Percentiles rank a stretch among this genome's conserved stretches.
Conservation (phyloP, 164 flowering plant genomes). For the Vitis amurensis region DNA sequence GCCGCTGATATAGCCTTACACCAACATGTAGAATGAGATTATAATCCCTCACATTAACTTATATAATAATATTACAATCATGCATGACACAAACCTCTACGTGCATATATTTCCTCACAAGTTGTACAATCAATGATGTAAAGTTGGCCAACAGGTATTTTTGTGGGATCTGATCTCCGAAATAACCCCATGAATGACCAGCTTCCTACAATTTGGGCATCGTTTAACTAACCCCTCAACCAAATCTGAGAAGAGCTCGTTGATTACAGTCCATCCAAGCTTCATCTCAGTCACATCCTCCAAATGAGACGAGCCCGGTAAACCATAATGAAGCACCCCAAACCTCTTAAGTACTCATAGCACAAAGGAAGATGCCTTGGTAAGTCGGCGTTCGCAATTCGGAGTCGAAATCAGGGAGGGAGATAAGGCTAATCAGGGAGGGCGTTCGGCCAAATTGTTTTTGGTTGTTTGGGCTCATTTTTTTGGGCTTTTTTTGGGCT, state of each 20-base stretch:
- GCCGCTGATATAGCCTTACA: too few species aligned
- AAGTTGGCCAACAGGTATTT: conserved; percentile 49
- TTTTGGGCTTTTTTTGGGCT: too few species aligned
- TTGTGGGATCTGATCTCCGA: conserved; percentile 52
- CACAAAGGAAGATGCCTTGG: conserved; percentile 59
- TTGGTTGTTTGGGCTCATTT: too few species aligned
- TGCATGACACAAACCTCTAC: conserved; percentile 41
- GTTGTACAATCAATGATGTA: conserved; percentile 50
- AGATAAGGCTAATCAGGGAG: too few species aligned
- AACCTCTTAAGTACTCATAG: conserved; percentile 64
- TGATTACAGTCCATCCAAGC: conserved; percentile 78
- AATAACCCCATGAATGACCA: conserved; percentile 52
- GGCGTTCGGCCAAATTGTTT: too few species aligned
- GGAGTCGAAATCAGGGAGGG: too few species aligned
- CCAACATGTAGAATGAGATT: too few species aligned
- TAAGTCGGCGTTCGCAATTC: too few species aligned
- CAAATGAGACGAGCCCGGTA: conserved; percentile 60
- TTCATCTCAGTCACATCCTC: conserved; percentile 68
- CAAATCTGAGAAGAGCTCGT: conserved; percentile 60
- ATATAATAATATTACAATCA: too few species aligned
- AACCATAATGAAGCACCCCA: conserved; percentile 52
- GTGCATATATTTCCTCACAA: conserved; percentile 59
- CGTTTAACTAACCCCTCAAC: conserved; percentile 40
- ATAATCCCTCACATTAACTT: too few species aligned
- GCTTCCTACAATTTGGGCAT: conserved; percentile 52